Evolutionary conservation across 805 yeast genomes (phyloP), one percentile per base, ranked within the genome.

Genomic region (Ogataea nakhonphanomensis): DNA sequence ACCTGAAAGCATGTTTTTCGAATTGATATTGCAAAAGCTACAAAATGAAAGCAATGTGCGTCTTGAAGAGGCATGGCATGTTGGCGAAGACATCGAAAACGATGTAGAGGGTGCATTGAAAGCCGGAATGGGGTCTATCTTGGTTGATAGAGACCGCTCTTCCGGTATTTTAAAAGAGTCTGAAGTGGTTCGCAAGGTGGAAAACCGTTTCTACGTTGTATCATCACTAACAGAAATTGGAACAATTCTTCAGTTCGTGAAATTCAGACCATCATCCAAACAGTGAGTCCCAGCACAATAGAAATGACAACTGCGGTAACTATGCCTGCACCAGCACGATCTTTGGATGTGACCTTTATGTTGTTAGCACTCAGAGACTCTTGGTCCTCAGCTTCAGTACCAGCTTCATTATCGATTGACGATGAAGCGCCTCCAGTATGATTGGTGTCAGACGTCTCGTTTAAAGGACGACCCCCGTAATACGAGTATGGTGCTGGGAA

Each of bases 291-390:
- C 14, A 80, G 58, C 17, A 88, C 53, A 3, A 71, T 58, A 2
- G 77, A 76, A 48, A 87, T 60, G 1, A 84, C 79, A 5, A 87
- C 61, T 0, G 90, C 95, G 0, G 99, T 91, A 30, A 87, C 61
- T 15, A 90, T 68, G 34, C 95, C 95, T 1, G 97, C 96, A 35
- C 98, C 98, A 2, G 88, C 96, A 53, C 73, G 76, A 57, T 87
- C 96, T 44, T 76, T 78, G 0, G 67, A 60, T 1, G 78, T 67
- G 30, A 89, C 77, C 1, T 59, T 64, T 34, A 81, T 59, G 32
- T 55, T 58, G 50, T 76, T 71, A 7, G 41, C 46, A 25, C 50
- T 61, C 2, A 74, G 50, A 7, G 73, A 58, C 35, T 81, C 83
- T 17, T 17, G 20, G 8, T 75, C 78, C 7, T 75, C 78, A 30